These are phyloP conservation scores for Pseudogymnoascus sp. DNA, from an alignment of 2,329 filamentous ascomycete genomes.

Conservation along the genomic window DNA sequence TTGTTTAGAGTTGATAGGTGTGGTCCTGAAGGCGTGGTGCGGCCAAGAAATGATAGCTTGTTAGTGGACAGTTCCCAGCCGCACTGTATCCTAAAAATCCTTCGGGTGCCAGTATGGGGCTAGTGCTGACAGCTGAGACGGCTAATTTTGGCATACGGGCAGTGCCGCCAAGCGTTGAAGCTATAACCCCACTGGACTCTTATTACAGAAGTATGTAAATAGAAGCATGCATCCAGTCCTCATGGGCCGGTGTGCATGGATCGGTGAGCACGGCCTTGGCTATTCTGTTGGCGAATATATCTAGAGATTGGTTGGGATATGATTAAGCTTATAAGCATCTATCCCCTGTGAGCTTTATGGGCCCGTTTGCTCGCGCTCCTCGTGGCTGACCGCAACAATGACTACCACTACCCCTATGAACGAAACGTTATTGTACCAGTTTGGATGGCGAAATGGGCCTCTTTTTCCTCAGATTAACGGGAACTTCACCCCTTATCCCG, in stretches of 20 bases:
- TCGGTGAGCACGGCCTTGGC: not conserved
- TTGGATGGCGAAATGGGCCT: not conserved
- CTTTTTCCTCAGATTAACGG: not conserved
- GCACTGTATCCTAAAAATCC: not conserved
- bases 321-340: not conserved
- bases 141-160: constrained; percentile 3
- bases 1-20: not conserved
- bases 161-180: not conserved
- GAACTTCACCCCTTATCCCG: not conserved
- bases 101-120: not conserved
- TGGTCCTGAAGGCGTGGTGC: not conserved
- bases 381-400: not conserved
- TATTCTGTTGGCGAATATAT: not conserved
- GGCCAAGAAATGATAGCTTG: not conserved
- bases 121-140: not conserved
- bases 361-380: too few relatives aligned
- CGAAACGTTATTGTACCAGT: not conserved
- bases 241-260: not conserved
- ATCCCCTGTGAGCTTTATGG: not conserved
- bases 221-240: not conserved
- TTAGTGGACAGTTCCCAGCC: not conserved
- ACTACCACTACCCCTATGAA: not conserved
- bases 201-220: not conserved
- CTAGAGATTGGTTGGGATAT: not conserved
- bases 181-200: not conserved